Conservation (phyloP, 345 rosid genomes). For the Eucalyptus marginata region DNA sequence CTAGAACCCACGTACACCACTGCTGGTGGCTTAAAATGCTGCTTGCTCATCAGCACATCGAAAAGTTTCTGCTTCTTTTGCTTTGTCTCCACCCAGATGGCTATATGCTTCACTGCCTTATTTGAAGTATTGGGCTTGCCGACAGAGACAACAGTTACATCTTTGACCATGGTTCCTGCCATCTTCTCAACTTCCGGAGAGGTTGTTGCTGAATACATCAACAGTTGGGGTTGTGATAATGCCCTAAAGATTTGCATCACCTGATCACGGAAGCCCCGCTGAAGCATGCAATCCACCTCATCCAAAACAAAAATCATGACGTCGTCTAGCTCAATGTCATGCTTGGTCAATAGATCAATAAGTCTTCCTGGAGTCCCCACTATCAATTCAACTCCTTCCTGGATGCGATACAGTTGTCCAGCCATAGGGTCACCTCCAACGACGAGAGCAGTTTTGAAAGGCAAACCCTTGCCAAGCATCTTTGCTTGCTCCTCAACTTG, state of each 20-base stretch:
- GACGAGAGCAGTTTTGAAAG: conserved; percentile 86
- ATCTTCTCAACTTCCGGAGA: conserved; percentile 62
- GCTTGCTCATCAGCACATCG: conserved; percentile 61
- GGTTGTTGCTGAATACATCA: conserved; percentile 80
- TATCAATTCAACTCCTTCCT: conserved; percentile 76
- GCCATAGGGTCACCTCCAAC: conserved; percentile 88
- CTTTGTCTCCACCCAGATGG: conserved; percentile 89
- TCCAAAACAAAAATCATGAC: conserved; percentile 52
- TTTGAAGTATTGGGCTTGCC: conserved; percentile 58
- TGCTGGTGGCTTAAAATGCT: conserved; percentile 70
- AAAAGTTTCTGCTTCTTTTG: conserved; percentile 93
- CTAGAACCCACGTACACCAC: conserved; percentile 77
- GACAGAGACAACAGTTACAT: conserved; percentile 28
- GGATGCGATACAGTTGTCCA: conserved; percentile 64
- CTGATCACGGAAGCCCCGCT: conserved; percentile 79
- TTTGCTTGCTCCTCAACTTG: conserved; percentile 94
- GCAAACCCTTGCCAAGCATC: conserved; percentile 82
- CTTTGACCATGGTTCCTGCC: conserved; percentile 39
- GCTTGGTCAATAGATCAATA: conserved; percentile 68
- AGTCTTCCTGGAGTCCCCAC: conserved; percentile 90
- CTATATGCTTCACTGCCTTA: conserved; percentile 68
- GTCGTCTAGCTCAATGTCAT: conserved; percentile 39
- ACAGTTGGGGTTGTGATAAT: conserved; percentile 63
- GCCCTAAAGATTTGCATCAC: conserved; percentile 82
- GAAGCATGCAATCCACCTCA: conserved; percentile 95